These are phyloP conservation scores for Carex kokanica DNA, from an alignment of 176 grass and related monocot genomes.

Conservation along the genomic window DNA sequence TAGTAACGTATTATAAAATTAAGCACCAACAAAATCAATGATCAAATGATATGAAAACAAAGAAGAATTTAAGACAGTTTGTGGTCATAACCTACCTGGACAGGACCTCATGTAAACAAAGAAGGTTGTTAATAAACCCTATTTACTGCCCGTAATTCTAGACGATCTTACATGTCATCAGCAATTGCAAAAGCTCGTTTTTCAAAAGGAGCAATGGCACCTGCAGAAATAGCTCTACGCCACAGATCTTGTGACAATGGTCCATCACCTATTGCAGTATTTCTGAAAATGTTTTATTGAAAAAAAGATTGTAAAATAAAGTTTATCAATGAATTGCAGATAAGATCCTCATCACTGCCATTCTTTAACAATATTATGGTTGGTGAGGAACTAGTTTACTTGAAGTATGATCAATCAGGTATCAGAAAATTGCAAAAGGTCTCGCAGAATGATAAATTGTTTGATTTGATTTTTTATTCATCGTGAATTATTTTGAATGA, in stretches of 20 bases:
- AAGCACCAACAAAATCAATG: neutral
- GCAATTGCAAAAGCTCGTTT: slow-evolving; percentile 88
- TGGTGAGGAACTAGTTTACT: neutral
- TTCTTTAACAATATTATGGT: neutral
- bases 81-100: neutral
- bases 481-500: neutral
- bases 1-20: neutral
- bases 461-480: neutral
- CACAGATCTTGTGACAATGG: slow-evolving; percentile 60
- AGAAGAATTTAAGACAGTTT: neutral
- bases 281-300: slow-evolving; percentile 36
- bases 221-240: slow-evolving; percentile 67
- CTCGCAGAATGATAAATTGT: neutral
- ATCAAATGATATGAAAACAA: neutral
- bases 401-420: neutral
- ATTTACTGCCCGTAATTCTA: slow-evolving; percentile 8
- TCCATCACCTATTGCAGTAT: slow-evolving; percentile 48
- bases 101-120: neutral
- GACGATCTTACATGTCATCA: slow-evolving; percentile 73
- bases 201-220: slow-evolving; percentile 78
- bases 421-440: neutral
- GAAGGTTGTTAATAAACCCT: neutral
- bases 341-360: neutral
- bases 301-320: neutral
- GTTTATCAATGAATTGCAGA: neutral